These are phyloP conservation scores for Penicillium sp. DNA, from an alignment of 2,329 filamentous ascomycete species.

Conservation along the genomic window DNA sequence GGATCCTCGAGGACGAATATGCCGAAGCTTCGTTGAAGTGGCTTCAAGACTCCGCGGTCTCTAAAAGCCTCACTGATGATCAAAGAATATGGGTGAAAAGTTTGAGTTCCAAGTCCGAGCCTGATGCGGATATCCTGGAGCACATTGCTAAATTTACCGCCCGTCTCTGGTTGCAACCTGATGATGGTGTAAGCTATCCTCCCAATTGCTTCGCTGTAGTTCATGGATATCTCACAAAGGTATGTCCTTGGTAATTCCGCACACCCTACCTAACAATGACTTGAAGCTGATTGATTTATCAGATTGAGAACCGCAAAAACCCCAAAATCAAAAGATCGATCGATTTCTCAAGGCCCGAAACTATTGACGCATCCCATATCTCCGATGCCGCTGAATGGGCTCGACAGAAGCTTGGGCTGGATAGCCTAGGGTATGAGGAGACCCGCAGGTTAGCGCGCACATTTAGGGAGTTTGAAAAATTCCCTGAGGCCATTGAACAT, in stretches of 20 bases:
- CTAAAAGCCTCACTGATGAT: slow-evolving; percentile 17
- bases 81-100: slow-evolving; percentile 20
- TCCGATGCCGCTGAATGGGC: slow-evolving; percentile 12
- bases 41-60: slow-evolving; percentile 23
- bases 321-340: neutral
- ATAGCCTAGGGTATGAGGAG: slow-evolving; percentile 11
- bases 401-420: slow-evolving; percentile 6
- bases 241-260: neutral
- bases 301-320: slow-evolving; percentile 10
- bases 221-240: slow-evolving; percentile 10
- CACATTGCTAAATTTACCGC: slow-evolving; percentile 15
- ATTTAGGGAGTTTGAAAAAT: slow-evolving; percentile 8
- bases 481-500: slow-evolving; percentile 13
- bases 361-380: slow-evolving; percentile 7
- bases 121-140: slow-evolving; percentile 21
- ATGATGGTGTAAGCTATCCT: neutral
- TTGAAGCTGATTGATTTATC: neutral
- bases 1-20: slow-evolving; percentile 16
- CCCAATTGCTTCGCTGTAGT: neutral
- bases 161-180: slow-evolving; percentile 15
- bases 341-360: neutral
- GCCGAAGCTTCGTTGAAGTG: slow-evolving; percentile 15
- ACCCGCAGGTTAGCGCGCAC: slow-evolving; percentile 16
- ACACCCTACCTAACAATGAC: neutral
- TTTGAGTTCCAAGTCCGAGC: slow-evolving; percentile 19